Conservation (phyloP, 257 asterid genomes). For the Petrea volubilis region DNA sequence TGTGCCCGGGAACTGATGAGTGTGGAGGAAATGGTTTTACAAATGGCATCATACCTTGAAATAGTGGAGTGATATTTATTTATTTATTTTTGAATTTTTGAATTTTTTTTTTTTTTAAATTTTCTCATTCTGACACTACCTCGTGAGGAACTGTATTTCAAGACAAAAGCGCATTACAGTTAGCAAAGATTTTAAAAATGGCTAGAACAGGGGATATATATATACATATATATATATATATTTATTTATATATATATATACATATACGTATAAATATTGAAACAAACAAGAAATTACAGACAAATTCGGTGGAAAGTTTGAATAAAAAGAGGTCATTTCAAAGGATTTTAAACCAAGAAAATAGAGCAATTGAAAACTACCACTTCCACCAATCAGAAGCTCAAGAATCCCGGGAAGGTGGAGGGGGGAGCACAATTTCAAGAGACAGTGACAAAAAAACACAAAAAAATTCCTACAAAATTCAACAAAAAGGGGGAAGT, state of each 20-base stretch:
- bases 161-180: constrained; percentile 81
- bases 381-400: constrained; percentile 48
- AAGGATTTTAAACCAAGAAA: too few species aligned
- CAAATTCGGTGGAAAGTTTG: constrained; percentile 50
- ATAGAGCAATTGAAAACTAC: constrained; percentile 10
- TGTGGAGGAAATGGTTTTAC: constrained; percentile 40
- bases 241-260: too few species aligned
- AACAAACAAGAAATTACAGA: constrained; percentile 52
- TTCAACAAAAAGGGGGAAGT: too few species aligned
- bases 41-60: constrained; percentile 50
- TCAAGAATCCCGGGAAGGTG: constrained; percentile 24
- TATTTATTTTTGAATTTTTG: constrained; percentile 23
- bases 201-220: constrained; percentile 4
- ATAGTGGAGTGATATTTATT: constrained; percentile 46
- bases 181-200: constrained; percentile 38
- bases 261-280: too few species aligned
- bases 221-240: too few species aligned
- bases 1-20: constrained; percentile 30
- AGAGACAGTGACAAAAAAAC: too few species aligned
- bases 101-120: too few species aligned
- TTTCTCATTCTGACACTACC: constrained; percentile 63
- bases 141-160: constrained; percentile 83
- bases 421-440: constrained; percentile 2
- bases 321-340: constrained; percentile 28
- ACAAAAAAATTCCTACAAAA: too few species aligned